phyloP scores from a whole-genome alignment of 1,284 basidiomycete species.

The Peniophora sp. region DNA sequence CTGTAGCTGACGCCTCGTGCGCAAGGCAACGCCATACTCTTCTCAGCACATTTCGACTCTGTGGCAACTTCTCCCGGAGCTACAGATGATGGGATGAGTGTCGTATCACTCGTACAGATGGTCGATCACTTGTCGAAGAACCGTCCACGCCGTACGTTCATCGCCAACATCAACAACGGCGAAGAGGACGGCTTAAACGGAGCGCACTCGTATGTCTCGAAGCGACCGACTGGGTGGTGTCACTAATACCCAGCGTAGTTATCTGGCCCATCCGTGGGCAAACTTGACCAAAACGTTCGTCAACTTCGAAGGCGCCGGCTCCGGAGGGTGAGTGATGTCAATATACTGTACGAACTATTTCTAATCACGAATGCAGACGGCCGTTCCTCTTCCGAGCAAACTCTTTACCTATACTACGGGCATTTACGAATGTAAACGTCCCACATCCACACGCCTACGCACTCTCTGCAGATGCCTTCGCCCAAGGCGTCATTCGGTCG shows the following conservation, averaged over 20 bases:
- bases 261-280: slow-evolving; percentile 67
- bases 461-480: slow-evolving; percentile 57
- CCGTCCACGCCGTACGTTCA: slow-evolving; percentile 47
- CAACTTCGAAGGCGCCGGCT: slow-evolving; percentile 75
- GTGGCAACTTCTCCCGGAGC: slow-evolving; percentile 70
- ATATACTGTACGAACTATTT: not conserved
- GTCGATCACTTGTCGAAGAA: slow-evolving; percentile 49
- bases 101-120: slow-evolving; percentile 59
- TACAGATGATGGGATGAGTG: slow-evolving; percentile 72
- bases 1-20: not conserved
- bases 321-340: slow-evolving; percentile 53
- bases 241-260: slow-evolving; percentile 33
- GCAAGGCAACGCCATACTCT: slow-evolving; percentile 48
- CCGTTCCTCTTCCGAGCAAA: slow-evolving; percentile 63
- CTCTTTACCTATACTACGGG: slow-evolving; percentile 39
- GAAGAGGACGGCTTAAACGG: slow-evolving; percentile 73
- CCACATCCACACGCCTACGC: slow-evolving; percentile 63
- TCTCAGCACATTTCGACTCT: slow-evolving; percentile 76
- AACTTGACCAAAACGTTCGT: slow-evolving; percentile 57
- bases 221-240: too few species aligned
- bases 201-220: slow-evolving; percentile 45
- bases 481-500: slow-evolving; percentile 51
- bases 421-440: slow-evolving; percentile 38
- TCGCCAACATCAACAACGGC: slow-evolving; percentile 79
- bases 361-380: slow-evolving; percentile 31